Percentiles rank a stretch among this genome's conserved stretches.
These are phyloP conservation scores for Mycena latifolia DNA, from an alignment of 768 basidiomycete species.

Conservation along the genomic window DNA sequence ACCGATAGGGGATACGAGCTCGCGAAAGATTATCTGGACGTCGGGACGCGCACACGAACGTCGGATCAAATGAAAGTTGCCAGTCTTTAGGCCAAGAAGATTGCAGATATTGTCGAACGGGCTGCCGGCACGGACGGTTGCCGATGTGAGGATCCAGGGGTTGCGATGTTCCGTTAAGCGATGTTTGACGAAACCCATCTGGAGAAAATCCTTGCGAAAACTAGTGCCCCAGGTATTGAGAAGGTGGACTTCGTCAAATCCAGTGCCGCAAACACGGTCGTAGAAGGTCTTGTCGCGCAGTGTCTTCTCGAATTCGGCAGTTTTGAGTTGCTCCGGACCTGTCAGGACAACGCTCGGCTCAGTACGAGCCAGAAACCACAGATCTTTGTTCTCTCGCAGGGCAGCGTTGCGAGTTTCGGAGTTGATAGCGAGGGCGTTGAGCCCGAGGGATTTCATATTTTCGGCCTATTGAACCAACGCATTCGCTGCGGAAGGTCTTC, in stretches of 20 bases:
- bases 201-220: conserved; percentile 29
- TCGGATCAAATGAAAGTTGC: no score
- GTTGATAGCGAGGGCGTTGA: no score
- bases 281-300: conserved; percentile 17
- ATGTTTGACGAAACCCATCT: conserved; percentile 28
- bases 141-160: conserved; percentile 5
- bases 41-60: no score
- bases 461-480: no score
- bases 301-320: conserved; percentile 8
- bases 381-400: background rate
- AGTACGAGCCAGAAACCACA: background rate
- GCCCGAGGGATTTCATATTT: background rate
- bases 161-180: background rate
- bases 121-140: background rate
- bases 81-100: background rate
- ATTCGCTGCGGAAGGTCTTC: no score
- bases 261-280: conserved; percentile 23
- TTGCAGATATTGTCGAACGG: conserved; percentile 3
- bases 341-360: background rate
- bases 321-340: conserved; percentile 29
- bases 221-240: conserved; percentile 26
- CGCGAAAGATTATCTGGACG: no score
- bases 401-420: background rate
- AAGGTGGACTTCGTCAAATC: conserved; percentile 32
- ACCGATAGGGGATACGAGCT: no score